Percentiles rank a stretch among this genome's conserved stretches.
Evolutionary conservation across 2,329 filamentous ascomycete genomes (phyloP).

Genomic region (Juglanconis juglandina): DNA sequence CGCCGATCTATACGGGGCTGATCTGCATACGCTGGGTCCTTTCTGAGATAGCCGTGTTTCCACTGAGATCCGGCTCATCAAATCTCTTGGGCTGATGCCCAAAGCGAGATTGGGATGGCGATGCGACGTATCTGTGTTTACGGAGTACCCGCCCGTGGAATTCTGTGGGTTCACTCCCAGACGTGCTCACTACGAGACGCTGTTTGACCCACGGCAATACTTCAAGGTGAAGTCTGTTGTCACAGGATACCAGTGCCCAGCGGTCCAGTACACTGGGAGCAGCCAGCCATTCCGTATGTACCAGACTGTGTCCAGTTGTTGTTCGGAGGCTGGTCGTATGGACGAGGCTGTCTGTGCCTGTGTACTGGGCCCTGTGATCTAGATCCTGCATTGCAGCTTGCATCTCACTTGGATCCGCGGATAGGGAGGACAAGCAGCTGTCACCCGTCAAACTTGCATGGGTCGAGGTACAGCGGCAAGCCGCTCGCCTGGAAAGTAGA

Average conservation of each 20-base stretch:
- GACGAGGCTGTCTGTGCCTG: background rate
- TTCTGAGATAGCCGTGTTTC: conserved; percentile 17
- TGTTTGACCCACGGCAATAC: background rate
- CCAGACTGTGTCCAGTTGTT: background rate
- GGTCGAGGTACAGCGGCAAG: conserved; percentile 5
- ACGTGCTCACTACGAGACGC: background rate
- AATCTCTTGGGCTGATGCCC: conserved; percentile 3
- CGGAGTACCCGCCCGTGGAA: background rate
- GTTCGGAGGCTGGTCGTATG: background rate
- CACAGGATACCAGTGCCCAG: background rate
- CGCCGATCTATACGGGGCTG: conserved; percentile 15
- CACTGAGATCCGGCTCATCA: conserved; percentile 17
- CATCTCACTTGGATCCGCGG: conserved; percentile 9
- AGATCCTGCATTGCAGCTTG: conserved; percentile 17
- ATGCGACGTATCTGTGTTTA: background rate
- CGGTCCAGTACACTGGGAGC: background rate
- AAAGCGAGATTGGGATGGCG: background rate
- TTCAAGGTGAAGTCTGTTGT: background rate
- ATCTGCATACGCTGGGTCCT: conserved; percentile 13
- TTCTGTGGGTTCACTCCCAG: background rate
- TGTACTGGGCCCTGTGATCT: background rate
- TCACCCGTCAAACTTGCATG: conserved; percentile 19
- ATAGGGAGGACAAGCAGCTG: conserved; percentile 8
- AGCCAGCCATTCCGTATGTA: background rate
- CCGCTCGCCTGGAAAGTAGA: conserved; percentile 1